These are phyloP conservation scores for Aspergillus baeticus DNA, from an alignment of 495 filamentous ascomycete genomes.

Conservation along the genomic window DNA sequence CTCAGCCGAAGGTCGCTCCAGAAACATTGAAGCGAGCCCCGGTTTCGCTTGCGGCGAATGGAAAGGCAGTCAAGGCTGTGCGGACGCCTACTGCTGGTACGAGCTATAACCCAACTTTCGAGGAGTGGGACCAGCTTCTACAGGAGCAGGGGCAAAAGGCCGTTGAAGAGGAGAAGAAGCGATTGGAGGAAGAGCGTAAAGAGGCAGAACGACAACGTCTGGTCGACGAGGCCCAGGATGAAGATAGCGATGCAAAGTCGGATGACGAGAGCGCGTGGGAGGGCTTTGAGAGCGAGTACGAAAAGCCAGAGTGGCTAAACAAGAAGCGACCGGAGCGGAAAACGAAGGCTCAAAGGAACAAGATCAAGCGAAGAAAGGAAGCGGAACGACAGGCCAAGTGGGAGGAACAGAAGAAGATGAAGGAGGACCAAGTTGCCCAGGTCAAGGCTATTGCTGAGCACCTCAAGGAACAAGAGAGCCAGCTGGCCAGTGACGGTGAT, in stretches of 20 bases:
- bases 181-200: constrained; percentile 63
- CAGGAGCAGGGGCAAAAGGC: constrained; percentile 72
- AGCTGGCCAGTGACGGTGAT: constrained; percentile 46
- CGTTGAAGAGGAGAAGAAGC: constrained; percentile 75
- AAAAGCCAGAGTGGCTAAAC: constrained; percentile 59
- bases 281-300: constrained; percentile 71
- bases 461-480: constrained; percentile 56
- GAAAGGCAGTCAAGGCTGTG: constrained; percentile 76
- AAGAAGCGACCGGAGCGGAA: constrained; percentile 78
- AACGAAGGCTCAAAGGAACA: constrained; percentile 82
- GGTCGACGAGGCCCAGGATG: constrained; percentile 60
- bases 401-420: constrained; percentile 69
- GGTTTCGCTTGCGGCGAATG: constrained; percentile 74
- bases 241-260: constrained; percentile 67
- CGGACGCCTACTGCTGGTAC: constrained; percentile 72
- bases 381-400: constrained; percentile 69
- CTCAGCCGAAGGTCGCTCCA: constrained; percentile 67
- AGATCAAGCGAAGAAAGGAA: constrained; percentile 81
- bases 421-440: constrained; percentile 60
- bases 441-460: constrained; percentile 65
- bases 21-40: constrained; percentile 73
- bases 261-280: constrained; percentile 90
- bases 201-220: constrained; percentile 53
- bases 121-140: constrained; percentile 77
- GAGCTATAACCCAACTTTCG: constrained; percentile 88